Base-by-base conservation (phyloP, 139 green algal genomes). In the Chlamydomonas urium region DNA sequence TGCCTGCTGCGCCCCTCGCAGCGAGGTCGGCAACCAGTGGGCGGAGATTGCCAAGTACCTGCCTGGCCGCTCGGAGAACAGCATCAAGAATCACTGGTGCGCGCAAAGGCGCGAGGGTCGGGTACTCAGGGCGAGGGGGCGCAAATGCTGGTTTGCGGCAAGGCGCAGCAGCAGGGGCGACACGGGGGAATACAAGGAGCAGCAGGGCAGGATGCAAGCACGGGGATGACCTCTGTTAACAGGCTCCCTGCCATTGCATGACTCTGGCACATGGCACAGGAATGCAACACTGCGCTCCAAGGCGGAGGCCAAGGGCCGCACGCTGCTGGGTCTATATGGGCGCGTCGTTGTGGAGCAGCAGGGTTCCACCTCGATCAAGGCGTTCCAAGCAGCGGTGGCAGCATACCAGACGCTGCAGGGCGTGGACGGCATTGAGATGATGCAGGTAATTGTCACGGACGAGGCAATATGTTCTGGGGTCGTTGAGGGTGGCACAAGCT, bases 41-140 rank as follows among this genome's bases (percentile, higher is more conserved):
- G 82, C 89, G 21, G 81, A 84, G 19, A 91, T 96, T 38, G 89
- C 89, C 0, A 80, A 86, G 68, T 77, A 78, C 50, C 74, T 96
- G 36, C 83, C 83, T 0, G 88, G 88, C 28, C 78, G 91, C n/a
- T 95, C 90, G 10, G 93, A 97, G 74, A 97, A 97, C 69, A 85
- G 86, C 2, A 90, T 97, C 61, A 97, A 97, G 79, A 97, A 97
- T 72, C 85, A 94, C 72, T 97, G 91, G 92, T 74, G 72, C 45
- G 65, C 2, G 2, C 14, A 2, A 50, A n/a, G 34, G 42, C 5
- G 34, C 4, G 28, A 17, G 56, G 53, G n/a, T n/a, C n/a, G 8
- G 50, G 14, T 28, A 31, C 4, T 32, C 50, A 28, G 10, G 50
- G 8, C 8, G 4, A 31, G 8, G 10, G 50, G 50, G 50, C 50